Base-by-base conservation (phyloP, 2,329 filamentous ascomycete genomes). In the Aschersonia sp. region DNA sequence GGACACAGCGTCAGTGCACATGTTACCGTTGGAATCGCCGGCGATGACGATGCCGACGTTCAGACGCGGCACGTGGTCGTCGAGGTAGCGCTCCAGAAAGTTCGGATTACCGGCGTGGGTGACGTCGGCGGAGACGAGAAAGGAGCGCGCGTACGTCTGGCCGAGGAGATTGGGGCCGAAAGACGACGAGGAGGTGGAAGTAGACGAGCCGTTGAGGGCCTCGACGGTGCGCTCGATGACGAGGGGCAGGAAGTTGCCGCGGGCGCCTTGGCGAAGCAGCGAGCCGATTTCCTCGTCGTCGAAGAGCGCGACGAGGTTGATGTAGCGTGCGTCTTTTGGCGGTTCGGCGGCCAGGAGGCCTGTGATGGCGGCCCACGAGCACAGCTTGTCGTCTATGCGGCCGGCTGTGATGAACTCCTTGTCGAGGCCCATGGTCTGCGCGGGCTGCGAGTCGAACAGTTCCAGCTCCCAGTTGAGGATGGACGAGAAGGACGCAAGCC, bases 381-480 rank as follows among this genome's bases (percentile, higher is more conserved):
- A 97, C 44, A 98, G 82, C 72, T 96, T 97, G 69, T 98, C 92
- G 62, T 98, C 92, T 55, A 97, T 92, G 47, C 92, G 84, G 50
- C 91, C 89, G 6, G 87, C 91, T 54, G 91, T 95, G 66, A 98
- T 94, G 63, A 98, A 84, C 57, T 97, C 91, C 62, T 84, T 87
- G 57, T 94, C 86, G 49, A 98, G 65, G 9, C 92, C 92, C 54
- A 86, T 83, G 20, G 88, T 76, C 41, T 83, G 80, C 1, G 89
- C 89, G 6, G 89, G 86, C 62, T 96, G 89, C 4, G 79, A 78
- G 65, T 97, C 92, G 61, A 84, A 98, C 32, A 98, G 82, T 68
- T 98, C 92, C 40, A 97, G 78, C 61, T 98, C 92, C 92, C 92
- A 98, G 69, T 92, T 94, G 49, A 95, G 70, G 53, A 98, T 95